Conservation (phyloP, 331 rosid genomes). For the Telfairia occidentalis region DNA sequence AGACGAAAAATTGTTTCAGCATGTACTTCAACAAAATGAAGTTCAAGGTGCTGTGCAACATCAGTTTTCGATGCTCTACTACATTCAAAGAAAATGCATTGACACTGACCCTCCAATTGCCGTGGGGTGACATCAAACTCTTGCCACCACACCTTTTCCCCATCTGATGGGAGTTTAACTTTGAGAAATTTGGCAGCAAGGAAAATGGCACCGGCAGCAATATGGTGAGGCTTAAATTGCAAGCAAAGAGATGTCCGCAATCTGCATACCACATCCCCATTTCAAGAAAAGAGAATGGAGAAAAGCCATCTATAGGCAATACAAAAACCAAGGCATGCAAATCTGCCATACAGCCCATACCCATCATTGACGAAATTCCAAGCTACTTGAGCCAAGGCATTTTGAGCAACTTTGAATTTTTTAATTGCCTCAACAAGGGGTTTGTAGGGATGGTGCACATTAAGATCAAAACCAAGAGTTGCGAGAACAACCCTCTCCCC, state of each 20-base stretch:
- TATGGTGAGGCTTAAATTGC: constrained; percentile 98
- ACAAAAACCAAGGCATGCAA: constrained; percentile 20
- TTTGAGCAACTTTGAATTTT: constrained; percentile 95
- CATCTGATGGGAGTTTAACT: constrained; percentile 95
- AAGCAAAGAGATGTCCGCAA: constrained; percentile 96
- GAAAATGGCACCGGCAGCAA: constrained; percentile 98
- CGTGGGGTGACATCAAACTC: constrained; percentile 99
- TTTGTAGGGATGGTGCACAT: constrained; percentile 91
- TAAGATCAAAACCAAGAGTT: constrained; percentile 90
- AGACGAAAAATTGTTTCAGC: not conserved
- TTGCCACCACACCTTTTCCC: constrained; percentile 99
- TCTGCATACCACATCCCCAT: constrained; percentile 63
- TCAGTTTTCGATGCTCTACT: constrained; percentile 1
- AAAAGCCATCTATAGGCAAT: constrained; percentile 25
- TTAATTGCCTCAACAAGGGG: constrained; percentile 98
- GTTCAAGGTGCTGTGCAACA: constrained; percentile 10
- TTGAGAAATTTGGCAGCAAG: constrained; percentile 97
- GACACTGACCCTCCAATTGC: constrained; percentile 97
- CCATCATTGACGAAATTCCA: constrained; percentile 99
- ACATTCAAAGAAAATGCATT: constrained; percentile 23
- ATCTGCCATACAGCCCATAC: constrained; percentile 35
- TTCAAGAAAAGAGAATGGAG: constrained; percentile 35
- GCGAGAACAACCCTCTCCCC: constrained; percentile 98
- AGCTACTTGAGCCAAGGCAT: constrained; percentile 98
- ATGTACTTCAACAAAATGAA: constrained; percentile 6